A percentile compares a stretch with the other conserved stretches of the same genome.
Evolutionary conservation across 1,284 basidiomycete species (phyloP).

Genomic region (Pseudozyma tsukubaensis): DNA sequence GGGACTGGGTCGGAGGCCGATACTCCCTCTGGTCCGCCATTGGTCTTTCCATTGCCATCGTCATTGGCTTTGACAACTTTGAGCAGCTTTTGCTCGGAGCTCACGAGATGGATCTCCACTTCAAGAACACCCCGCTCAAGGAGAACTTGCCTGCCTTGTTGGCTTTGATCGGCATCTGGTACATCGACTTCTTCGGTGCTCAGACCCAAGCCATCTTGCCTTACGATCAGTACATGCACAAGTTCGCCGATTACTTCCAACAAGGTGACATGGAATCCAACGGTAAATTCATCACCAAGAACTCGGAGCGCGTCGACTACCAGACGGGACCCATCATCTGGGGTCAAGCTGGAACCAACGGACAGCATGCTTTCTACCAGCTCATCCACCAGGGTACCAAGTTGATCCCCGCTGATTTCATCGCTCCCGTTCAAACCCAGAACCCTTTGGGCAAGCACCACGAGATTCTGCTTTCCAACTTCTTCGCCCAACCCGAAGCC

Average conservation of each 20-base stretch:
- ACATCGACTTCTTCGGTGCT: slow-evolving; percentile 96
- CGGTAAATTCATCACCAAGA: slow-evolving; percentile 95
- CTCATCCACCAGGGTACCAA: slow-evolving; percentile 82
- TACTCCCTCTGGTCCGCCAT: slow-evolving; percentile 99
- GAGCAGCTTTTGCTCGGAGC: slow-evolving; percentile 89
- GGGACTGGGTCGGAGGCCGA: slow-evolving; percentile 99
- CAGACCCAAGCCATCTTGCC: slow-evolving; percentile 95
- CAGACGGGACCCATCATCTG: slow-evolving; percentile 99
- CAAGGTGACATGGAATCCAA: slow-evolving; percentile 99
- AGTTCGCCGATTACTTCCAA: slow-evolving; percentile 99
- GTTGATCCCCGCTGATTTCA: slow-evolving; percentile 88
- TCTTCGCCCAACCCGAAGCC: slow-evolving; percentile 91
- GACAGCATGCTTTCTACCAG: slow-evolving; percentile 99
- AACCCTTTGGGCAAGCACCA: slow-evolving; percentile 92
- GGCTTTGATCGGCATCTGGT: slow-evolving; percentile 95
- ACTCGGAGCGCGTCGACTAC: slow-evolving; percentile 90
- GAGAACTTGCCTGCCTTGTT: slow-evolving; percentile 91
- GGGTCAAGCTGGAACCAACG: slow-evolving; percentile 97
- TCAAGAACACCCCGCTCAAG: slow-evolving; percentile 87
- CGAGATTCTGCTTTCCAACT: slow-evolving; percentile 96
- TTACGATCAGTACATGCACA: slow-evolving; percentile 98
- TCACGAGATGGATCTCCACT: slow-evolving; percentile 97
- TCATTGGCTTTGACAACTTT: slow-evolving; percentile 94
- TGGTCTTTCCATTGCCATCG: slow-evolving; percentile 90
- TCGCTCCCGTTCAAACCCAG: slow-evolving; percentile 91